These are phyloP conservation scores for Psilocybe sp. DNA, from an alignment of 768 basidiomycete genomes.

Conservation along the genomic window DNA sequence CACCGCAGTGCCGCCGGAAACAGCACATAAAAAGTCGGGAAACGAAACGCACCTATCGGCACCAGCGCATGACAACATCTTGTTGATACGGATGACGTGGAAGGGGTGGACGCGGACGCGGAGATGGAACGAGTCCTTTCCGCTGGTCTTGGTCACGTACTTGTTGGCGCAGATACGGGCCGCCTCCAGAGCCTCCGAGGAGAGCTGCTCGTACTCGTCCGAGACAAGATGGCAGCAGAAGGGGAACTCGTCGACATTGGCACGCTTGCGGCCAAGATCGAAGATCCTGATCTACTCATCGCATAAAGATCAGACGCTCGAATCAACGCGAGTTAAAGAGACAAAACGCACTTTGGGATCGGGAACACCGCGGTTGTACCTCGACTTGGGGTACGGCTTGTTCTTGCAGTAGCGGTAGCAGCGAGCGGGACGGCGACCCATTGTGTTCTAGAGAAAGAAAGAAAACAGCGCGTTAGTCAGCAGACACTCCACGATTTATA, in stretches of 20 bases:
- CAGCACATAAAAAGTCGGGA: neutral
- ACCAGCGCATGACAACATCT: constrained; percentile 99
- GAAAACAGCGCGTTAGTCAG: constrained; percentile 6
- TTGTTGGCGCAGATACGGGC: constrained; percentile 99
- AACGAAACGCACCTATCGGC: constrained; percentile 79
- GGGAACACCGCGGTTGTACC: constrained; percentile 98
- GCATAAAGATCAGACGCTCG: neutral
- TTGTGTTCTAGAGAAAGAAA: constrained; percentile 34
- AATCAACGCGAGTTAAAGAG: neutral
- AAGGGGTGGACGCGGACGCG: constrained; percentile 96
- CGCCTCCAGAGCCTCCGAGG: constrained; percentile 93
- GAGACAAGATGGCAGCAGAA: constrained; percentile 97
- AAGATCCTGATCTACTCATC: constrained; percentile 86
- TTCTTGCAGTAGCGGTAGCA: constrained; percentile 99
- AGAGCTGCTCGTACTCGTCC: constrained; percentile 97
- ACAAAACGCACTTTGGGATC: constrained; percentile 74
- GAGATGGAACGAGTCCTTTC: constrained; percentile 99
- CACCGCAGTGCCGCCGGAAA: too few species aligned
- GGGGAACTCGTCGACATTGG: constrained; percentile 96
- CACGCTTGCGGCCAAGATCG: constrained; percentile 94
- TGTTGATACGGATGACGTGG: constrained; percentile 99
- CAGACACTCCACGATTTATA: neutral
- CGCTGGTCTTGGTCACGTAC: constrained; percentile 96
- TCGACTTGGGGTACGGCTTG: constrained; percentile 95
- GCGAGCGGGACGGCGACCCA: constrained; percentile 97